These are phyloP conservation scores for Geotrichum australiense DNA, from an alignment of 1,139 yeast species.

Conservation along the genomic window DNA sequence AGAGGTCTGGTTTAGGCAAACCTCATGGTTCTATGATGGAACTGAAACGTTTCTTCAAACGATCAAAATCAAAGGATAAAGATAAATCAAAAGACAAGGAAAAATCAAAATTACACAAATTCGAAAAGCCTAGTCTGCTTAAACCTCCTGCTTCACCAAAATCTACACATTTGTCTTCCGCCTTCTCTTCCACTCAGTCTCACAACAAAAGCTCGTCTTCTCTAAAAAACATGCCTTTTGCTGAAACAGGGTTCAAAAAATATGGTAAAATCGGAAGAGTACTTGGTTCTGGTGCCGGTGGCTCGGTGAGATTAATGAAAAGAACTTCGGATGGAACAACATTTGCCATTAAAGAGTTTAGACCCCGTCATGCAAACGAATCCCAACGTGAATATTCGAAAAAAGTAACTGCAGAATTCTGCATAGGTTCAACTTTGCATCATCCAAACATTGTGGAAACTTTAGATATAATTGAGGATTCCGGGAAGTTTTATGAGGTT, in stretches of 20 bases:
- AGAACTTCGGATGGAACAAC: slow-evolving; percentile 76
- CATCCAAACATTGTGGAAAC: slow-evolving; percentile 95
- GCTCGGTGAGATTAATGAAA: slow-evolving; percentile 80
- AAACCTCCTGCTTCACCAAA: not conserved
- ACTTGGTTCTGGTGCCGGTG: slow-evolving; percentile 97
- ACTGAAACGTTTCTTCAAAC: slow-evolving; percentile 36
- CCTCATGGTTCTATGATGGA: slow-evolving; percentile 36
- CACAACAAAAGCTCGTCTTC: slow-evolving; percentile 20
- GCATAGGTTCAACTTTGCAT: slow-evolving; percentile 91
- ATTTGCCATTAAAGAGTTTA: slow-evolving; percentile 94
- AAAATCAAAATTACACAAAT: slow-evolving; percentile 8
- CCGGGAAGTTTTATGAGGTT: slow-evolving; percentile 80
- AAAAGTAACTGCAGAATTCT: slow-evolving; percentile 94
- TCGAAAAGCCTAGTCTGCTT: slow-evolving; percentile 5
- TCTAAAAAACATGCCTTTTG: slow-evolving; percentile 32
- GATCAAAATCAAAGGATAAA: slow-evolving; percentile 13
- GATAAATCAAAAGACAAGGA: slow-evolving; percentile 13
- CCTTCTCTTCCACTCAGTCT: slow-evolving; percentile 19
- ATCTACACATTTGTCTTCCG: slow-evolving; percentile 3
- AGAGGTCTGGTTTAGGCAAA: slow-evolving; percentile 17
- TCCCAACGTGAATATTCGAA: slow-evolving; percentile 84
- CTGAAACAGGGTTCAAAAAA: slow-evolving; percentile 48
- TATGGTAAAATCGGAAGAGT: slow-evolving; percentile 87
- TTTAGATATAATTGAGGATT: slow-evolving; percentile 82
- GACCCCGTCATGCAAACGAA: slow-evolving; percentile 80